phyloP scores from a whole-genome alignment of 2,329 filamentous ascomycete species.

The Alternaria sp. region DNA sequence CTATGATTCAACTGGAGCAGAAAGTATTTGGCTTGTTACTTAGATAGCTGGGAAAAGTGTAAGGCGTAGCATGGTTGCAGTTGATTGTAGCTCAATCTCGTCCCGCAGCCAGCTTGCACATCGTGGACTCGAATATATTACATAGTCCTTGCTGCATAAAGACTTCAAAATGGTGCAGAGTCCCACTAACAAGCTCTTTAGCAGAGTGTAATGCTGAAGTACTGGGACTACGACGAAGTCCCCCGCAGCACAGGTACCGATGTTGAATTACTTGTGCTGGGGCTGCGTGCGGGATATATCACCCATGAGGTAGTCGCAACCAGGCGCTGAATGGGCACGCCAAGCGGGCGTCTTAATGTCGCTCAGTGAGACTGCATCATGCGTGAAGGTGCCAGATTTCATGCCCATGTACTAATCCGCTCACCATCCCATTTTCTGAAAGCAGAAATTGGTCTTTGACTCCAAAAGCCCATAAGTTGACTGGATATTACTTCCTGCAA shows the following conservation, averaged over 20 bases:
- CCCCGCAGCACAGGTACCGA: no score
- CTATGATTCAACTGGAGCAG: not conserved
- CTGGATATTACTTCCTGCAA: not conserved
- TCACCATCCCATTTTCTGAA: not conserved
- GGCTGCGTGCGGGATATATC: not conserved
- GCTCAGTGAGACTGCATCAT: not conserved
- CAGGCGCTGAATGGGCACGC: no score
- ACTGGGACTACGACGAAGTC: not conserved
- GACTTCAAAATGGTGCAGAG: not conserved
- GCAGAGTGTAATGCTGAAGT: not conserved
- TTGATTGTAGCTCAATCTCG: not conserved
- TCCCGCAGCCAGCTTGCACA: not conserved
- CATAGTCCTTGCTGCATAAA: not conserved
- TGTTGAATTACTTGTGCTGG: not conserved
- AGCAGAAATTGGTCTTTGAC: not conserved
- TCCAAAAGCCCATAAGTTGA: fast-evolving
- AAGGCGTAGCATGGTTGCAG: not conserved
- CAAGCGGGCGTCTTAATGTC: not conserved
- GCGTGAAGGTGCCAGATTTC: not conserved
- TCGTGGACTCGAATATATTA: not conserved
- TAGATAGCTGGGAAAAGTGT: not conserved
- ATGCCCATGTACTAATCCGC: not conserved
- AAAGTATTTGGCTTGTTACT: not conserved
- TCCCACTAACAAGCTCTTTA: not conserved
- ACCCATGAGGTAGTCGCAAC: not conserved